Evolutionary conservation across 2,329 filamentous ascomycete species (phyloP), one percentile per base, ranked within the genome.

Genomic region (Calonectria pseudoreteaudii): DNA sequence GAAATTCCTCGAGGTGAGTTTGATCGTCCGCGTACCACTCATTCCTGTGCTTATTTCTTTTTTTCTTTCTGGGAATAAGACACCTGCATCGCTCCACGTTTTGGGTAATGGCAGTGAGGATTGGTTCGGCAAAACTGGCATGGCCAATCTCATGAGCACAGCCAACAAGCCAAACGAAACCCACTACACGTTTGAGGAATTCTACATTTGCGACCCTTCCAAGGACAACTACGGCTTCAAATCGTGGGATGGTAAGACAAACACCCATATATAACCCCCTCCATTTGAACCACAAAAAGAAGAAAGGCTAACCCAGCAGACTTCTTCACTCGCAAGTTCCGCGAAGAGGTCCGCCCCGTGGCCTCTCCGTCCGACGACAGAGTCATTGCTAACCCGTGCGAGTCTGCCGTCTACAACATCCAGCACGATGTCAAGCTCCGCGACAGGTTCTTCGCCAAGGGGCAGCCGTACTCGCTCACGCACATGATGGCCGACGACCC

Each of bases 391-490:
- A 94, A 93, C 80, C 88, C 90, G 0, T 94, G 93, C 83, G 93
- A 94, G 80, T 92, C 90, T 16, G 88, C 87, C 50, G 87, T 90
- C 0, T 93, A 88, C 83, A 87, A 89, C 64, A 80, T 92, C 2
- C 85, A 84, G 10, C 83, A 82, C 34, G 77, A 89, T 58, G 89
- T 91, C 66, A 86, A 89, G 66, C 84, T 90, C 1, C 89, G 89
- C 26, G 91, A 93, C 78, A 82, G 83, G 9, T 94, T 94, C 86
- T 94, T 92, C 89, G 86, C 92, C 79, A 95, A 94, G 81, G 89
- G 88, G 11, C 92, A 94, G 82, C 91, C 92, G 0, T 94, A 94
- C 83, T 93, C 91, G 0, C 82, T 93, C 23, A 77, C 85, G 2
- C 90, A 93, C 80, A 93, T 94, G 91, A 85, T 94, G 4, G 88